Evolutionary conservation across 805 yeast genomes (phyloP).

Genomic region (Lipomyces spencermartinsiae): DNA sequence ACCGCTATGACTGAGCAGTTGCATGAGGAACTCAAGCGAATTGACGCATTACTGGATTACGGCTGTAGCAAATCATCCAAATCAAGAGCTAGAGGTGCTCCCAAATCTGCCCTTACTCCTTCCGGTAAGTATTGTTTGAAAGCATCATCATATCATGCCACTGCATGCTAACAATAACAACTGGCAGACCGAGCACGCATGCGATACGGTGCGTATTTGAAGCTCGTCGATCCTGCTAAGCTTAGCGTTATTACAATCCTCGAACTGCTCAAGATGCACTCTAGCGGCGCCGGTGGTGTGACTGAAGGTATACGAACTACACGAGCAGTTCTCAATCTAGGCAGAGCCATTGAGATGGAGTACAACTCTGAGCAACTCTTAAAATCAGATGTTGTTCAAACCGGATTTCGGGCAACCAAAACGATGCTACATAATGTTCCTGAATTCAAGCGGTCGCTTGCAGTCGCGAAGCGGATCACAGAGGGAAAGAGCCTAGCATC

Average conservation of each 20-base stretch:
- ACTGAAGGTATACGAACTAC: conserved; percentile 83
- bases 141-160: background rate
- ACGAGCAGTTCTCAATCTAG: conserved; percentile 78
- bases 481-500: conserved; percentile 14
- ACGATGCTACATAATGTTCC: conserved; percentile 16
- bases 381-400: conserved; percentile 50
- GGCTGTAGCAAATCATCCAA: background rate
- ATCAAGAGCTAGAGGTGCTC: conserved; percentile 37
- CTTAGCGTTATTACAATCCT: conserved; percentile 83
- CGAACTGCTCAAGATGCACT: conserved; percentile 75
- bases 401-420: conserved; percentile 24
- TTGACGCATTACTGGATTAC: conserved; percentile 45
- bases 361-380: conserved; percentile 72
- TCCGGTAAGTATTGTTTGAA: background rate
- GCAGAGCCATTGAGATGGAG: conserved; percentile 84
- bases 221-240: conserved; percentile 76
- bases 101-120: background rate
- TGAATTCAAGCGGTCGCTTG: conserved; percentile 24
- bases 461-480: conserved; percentile 19
- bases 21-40: conserved; percentile 65
- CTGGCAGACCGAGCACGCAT: conserved; percentile 47
- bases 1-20: conserved; percentile 73
- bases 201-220: conserved; percentile 76
- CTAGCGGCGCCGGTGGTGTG: conserved; percentile 77
- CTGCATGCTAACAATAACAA: background rate